Evolutionary conservation across 768 basidiomycete species (phyloP), one percentile per base, ranked within the genome.

Genomic region (Leccinum variicolor): DNA sequence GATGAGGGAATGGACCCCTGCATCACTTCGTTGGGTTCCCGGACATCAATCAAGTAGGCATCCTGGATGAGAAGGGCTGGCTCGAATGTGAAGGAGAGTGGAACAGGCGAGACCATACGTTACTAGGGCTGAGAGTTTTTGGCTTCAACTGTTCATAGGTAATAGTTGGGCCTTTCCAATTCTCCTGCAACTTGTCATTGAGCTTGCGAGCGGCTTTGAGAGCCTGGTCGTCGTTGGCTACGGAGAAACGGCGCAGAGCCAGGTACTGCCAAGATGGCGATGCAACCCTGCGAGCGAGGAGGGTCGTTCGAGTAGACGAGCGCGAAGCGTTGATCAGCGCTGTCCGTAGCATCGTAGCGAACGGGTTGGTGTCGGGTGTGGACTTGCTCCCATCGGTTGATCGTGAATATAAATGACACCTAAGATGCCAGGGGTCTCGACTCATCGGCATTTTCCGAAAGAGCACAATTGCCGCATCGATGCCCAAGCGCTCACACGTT

Each of bases 1-100:
- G 93, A 82, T 23, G 92, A 93, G 6, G 95, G 95, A 61, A 98
- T 96, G 69, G 89, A 88, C 13, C 95, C 95, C 69, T 93, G 90
- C 14, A 89, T 81, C 46, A 94, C 90, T 70, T 97, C 95, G 62
- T 92, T 85, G 1, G 88, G 90, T 71, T 97, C 95, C 21, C 96
- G 86, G n/a, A 98, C 95, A 65, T 96, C 94, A 63, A 92, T 85
- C 47, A 92, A 69, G 67, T 85, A 90, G 5, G 82, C 77, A 58
- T 87, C 78, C 90, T 92, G 59, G 45, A 60, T 21, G 46, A 56
- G 33, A 62, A 34, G 26, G 11, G 50, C 14, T 23, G 14, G 13
- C 69, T 47, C 28, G 73, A 55, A 39, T 25, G 26, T 21, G 21
- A 43, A 28, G 33, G 15, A 52, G 33, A 26, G 6, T 14, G 14